Conservation (phyloP, 176 grass and related monocot species). For the Dactylis glomerata region DNA sequence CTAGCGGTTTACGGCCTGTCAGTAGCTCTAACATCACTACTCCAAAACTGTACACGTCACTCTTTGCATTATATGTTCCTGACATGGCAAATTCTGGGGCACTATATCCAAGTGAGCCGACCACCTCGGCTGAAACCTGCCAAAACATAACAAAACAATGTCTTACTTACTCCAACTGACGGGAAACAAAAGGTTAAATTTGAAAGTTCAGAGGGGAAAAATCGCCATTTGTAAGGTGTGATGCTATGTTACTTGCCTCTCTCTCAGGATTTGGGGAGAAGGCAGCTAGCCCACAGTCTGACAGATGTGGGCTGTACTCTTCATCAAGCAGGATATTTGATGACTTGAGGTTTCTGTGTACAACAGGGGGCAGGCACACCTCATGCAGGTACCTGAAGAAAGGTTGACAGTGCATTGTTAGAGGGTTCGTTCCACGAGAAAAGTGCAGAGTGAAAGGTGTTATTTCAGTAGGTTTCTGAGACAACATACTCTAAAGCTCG, state of each 20-base stretch:
- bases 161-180: not conserved
- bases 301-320: constrained; percentile 80
- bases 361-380: constrained; percentile 79
- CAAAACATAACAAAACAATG: not conserved
- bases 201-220: not conserved
- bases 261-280: constrained; percentile 90
- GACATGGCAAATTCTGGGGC: constrained; percentile 95
- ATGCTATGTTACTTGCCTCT: constrained; percentile 45
- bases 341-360: constrained; percentile 85
- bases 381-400: constrained; percentile 88
- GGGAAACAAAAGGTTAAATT: not conserved
- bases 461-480: not conserved
- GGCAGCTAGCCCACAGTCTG: constrained; percentile 85
- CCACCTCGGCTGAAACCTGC: constrained; percentile 67
- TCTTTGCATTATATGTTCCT: constrained; percentile 74
- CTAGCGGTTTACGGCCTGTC: constrained; percentile 82
- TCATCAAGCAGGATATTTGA: constrained; percentile 91
- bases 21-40: constrained; percentile 93
- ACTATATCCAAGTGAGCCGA: constrained; percentile 90
- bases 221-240: not conserved
- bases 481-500: constrained; percentile 86
- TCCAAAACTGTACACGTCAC: constrained; percentile 97
- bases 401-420: constrained; percentile 11
- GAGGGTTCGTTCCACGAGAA: not conserved
- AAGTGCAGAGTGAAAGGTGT: not conserved